phyloP scores from a whole-genome alignment of 352 stramenopile genomes.

The Pythium graminicola region DNA sequence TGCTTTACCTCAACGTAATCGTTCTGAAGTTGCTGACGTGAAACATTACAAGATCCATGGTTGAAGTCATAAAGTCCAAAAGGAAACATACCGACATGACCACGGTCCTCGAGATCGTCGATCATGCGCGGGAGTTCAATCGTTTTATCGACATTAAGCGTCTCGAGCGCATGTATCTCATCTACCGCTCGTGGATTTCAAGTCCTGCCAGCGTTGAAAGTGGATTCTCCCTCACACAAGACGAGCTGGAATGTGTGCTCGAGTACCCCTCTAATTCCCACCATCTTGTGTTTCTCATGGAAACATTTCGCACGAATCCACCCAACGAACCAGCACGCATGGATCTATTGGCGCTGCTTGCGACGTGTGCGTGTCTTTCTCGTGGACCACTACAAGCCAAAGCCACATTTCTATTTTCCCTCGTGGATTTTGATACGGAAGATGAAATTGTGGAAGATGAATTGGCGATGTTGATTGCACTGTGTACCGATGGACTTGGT shows the following conservation, averaged over 20 bases:
- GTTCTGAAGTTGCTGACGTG: not conserved
- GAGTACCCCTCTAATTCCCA: constrained; percentile 33
- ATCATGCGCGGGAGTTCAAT: constrained; percentile 41
- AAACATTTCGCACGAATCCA: constrained; percentile 25
- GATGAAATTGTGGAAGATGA: constrained; percentile 71
- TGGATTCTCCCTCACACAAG: constrained; percentile 48
- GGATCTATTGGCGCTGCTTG: constrained; percentile 54
- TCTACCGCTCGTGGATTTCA: constrained; percentile 53
- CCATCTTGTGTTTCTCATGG: constrained; percentile 47
- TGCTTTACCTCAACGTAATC: not conserved
- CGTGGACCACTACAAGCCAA: constrained; percentile 48
- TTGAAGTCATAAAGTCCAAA: constrained; percentile 12
- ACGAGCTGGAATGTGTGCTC: constrained; percentile 58
- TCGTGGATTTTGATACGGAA: constrained; percentile 68
- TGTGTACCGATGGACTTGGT: constrained; percentile 38
- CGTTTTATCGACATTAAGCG: constrained; percentile 32
- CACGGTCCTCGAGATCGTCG: constrained; percentile 19
- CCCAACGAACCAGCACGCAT: constrained; percentile 18
- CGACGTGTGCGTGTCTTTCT: constrained; percentile 33
- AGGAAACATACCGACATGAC: too few species aligned
- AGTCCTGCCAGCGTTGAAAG: constrained; percentile 35
- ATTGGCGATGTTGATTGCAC: constrained; percentile 54
- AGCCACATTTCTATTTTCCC: constrained; percentile 48
- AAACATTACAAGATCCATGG: not conserved
- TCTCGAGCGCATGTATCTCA: constrained; percentile 47